Evolutionary conservation across 192 early-diverging fungal species (phyloP), one percentile per base, ranked within the genome.

Genomic region (Physocladia obscura): DNA sequence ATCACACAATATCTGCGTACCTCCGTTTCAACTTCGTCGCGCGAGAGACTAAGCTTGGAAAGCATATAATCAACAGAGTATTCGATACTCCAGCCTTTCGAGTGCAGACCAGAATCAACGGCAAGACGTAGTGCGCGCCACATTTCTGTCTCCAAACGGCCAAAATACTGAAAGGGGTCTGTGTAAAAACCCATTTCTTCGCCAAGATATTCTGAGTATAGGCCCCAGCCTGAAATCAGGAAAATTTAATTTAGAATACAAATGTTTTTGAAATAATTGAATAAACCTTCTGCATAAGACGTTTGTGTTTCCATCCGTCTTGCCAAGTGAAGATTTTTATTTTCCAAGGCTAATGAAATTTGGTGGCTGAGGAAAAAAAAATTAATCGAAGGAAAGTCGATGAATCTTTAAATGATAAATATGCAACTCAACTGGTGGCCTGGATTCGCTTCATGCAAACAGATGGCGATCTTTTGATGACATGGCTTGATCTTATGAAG

Each of bases 31-130:
- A 73, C 35, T 38, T 71, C 68, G 27, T 63, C 55, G 13, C 69
- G 31, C 8, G 72, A 48, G 31, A 77, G 27, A 15, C 57, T 57
- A 6, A 73, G 44, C 32, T 77, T 67, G 50, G 49, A 50, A 15
- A 52, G 27, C 69, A 80, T 77, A 49, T 67, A 71, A 21, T 77
- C 73, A 8, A 65, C 64, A 34, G 47, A 57, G 49, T 80, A 36
- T 3, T 76, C 79, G 47, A 77, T 32, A 13, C 44, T 48, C 79
- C 79, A 80, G 3, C 79, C 79, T 39, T 74, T 63, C n/a, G 56
- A 67, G 58, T 80, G 79, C 2, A 80, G 56, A 3, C 72, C 79
- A 34, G 79, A 77, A 44, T 80, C 79, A 4, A 80, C 76, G 2
- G 77, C 79, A 8, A 80, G 50, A n/a, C 79, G 63, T 37, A 76